Percentiles rank a stretch among this genome's conserved stretches.
phyloP scores from a whole-genome alignment of 2,329 filamentous ascomycete species.

The Thyridium curvatum region DNA sequence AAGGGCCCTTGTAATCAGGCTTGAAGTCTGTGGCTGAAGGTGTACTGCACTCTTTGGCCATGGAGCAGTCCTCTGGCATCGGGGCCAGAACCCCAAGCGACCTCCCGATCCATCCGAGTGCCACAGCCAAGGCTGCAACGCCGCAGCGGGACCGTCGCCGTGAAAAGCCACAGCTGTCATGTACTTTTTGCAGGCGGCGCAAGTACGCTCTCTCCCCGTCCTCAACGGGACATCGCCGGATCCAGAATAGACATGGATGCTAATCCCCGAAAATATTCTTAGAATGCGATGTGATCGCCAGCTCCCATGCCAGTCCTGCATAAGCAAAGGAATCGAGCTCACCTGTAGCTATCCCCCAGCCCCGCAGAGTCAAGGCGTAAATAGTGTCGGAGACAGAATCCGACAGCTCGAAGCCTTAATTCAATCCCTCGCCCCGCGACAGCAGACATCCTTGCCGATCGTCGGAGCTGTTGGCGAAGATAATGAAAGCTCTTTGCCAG shows the following conservation, averaged over 20 bases:
- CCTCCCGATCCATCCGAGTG: not conserved
- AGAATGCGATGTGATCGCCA: conserved; percentile 17
- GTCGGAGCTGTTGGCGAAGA: not conserved
- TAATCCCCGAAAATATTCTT: not conserved
- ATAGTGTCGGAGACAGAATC: conserved; percentile 13
- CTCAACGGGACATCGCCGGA: too few relatives aligned
- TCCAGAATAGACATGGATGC: too few relatives aligned
- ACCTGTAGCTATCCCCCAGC: conserved; percentile 12
- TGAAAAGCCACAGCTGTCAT: conserved; percentile 22
- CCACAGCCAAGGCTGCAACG: not conserved
- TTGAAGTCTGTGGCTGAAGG: too few relatives aligned
- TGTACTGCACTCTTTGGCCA: too few relatives aligned
- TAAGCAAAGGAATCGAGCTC: conserved; percentile 6
- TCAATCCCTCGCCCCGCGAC: conserved; percentile 15
- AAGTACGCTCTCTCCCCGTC: conserved; percentile 16
- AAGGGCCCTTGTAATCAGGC: too few relatives aligned
- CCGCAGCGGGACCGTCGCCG: conserved; percentile 11
- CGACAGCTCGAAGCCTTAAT: conserved; percentile 23
- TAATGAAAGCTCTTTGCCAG: not conserved
- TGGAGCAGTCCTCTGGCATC: too few relatives aligned
- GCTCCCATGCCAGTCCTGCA: conserved; percentile 15
- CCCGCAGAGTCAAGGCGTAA: not conserved
- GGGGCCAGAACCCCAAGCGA: not conserved
- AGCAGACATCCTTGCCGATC: not conserved
- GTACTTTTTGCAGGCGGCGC: conserved; percentile 18